Evolutionary conservation across 768 basidiomycete genomes (phyloP).

Genomic region (Agaricus blazei): DNA sequence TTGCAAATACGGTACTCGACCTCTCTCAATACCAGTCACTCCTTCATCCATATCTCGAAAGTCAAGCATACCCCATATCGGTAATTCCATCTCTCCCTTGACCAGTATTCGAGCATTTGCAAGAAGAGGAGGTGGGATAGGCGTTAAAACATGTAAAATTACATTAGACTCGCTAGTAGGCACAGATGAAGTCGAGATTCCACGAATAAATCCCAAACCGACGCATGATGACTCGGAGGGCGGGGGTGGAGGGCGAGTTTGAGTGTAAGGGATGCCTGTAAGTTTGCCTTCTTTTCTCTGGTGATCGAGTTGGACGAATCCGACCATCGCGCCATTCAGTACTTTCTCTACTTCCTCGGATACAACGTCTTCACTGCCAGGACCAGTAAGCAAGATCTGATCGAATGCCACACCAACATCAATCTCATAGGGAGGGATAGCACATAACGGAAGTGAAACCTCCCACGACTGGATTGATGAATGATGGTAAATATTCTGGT

Average conservation of each 20-base stretch:
- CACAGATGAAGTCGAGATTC: conserved; percentile 21
- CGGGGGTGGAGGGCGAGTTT: conserved; percentile 46
- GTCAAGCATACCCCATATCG: conserved; percentile 85
- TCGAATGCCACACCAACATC: conserved; percentile 53
- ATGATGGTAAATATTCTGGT: conserved; percentile 20
- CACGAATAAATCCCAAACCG: conserved; percentile 76
- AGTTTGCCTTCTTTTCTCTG: background rate
- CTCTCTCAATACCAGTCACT: conserved; percentile 46
- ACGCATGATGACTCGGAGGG: conserved; percentile 60
- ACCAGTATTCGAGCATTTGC: conserved; percentile 47
- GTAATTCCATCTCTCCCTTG: conserved; percentile 86
- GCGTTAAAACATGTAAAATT: conserved; percentile 72
- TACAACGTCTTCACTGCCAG: conserved; percentile 77
- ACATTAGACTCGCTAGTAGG: conserved; percentile 10
- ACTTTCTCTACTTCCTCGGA: conserved; percentile 63
- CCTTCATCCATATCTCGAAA: conserved; percentile 33
- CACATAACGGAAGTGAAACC: conserved; percentile 61
- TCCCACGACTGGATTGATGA: conserved; percentile 54
- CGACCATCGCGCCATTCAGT: conserved; percentile 79
- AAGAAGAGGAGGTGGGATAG: conserved; percentile 51
- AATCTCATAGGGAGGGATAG: conserved; percentile 69
- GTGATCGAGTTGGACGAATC: conserved; percentile 40
- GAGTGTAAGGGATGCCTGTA: conserved; percentile 49
- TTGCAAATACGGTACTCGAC: conserved; percentile 70
- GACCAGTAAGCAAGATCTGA: conserved; percentile 60